A percentile compares a stretch with the other conserved stretches of the same genome.
These are phyloP conservation scores for Psilocybe azurescens DNA, from an alignment of 768 basidiomycete species.

Conservation along the genomic window DNA sequence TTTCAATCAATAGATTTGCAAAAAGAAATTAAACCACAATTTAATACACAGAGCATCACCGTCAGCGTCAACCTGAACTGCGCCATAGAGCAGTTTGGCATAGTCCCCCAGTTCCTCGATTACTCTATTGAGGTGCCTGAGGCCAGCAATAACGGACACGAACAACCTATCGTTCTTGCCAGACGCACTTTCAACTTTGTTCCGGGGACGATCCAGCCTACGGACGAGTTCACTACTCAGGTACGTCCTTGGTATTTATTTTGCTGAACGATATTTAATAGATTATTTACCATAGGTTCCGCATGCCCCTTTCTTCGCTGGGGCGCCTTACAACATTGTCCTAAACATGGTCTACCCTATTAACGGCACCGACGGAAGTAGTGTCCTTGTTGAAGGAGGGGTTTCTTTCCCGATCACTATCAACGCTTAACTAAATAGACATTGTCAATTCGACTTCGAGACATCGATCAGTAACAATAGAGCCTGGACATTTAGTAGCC, in stretches of 20 bases:
- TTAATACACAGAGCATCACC: background rate
- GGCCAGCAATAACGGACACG: constrained; percentile 12
- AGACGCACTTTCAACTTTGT: background rate
- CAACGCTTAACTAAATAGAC: background rate
- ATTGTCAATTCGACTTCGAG: too few species aligned
- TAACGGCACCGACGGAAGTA: background rate
- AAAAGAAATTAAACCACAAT: background rate
- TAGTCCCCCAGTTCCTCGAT: constrained; percentile 10
- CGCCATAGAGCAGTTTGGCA: constrained; percentile 5
- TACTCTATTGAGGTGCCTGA: constrained; percentile 11
- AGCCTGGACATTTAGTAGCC: too few species aligned
- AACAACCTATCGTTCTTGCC: constrained; percentile 12
- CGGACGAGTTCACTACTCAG: background rate
- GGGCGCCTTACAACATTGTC: background rate
- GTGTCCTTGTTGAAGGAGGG: background rate
- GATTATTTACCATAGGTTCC: background rate
- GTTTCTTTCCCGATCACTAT: background rate
- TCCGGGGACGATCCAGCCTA: background rate
- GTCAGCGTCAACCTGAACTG: constrained; percentile 14
- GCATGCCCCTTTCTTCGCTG: background rate
- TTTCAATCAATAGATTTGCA: background rate
- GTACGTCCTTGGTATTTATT: background rate
- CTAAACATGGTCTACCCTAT: background rate
- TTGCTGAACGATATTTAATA: background rate
- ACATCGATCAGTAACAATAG: too few species aligned